Evolutionary conservation across 2,329 filamentous ascomycete genomes (phyloP), one percentile per base, ranked within the genome.

Genomic region (Aureobasidium subglaciale): DNA sequence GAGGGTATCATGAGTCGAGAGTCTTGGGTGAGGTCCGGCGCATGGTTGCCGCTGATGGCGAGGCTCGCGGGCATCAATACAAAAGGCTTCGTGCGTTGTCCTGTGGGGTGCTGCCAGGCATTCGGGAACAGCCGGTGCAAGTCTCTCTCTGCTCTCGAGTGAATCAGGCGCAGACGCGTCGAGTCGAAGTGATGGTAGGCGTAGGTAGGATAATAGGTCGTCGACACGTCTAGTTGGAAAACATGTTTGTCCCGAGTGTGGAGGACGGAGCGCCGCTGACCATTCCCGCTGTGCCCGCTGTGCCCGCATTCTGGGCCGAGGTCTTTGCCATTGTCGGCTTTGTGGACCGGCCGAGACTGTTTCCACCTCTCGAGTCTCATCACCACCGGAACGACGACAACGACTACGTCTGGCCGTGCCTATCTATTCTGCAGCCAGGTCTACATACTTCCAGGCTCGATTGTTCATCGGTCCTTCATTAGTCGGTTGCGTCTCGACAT

Each of bases 1-100:
- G 58, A 67, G 58, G 27, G 55, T 61, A 60, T 61, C 73, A 71
- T 25, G 74, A 70, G 56, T 76, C 71, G 63, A 78, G 68, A 63
- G 77, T 72, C 35, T 16, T 27, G 52, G 30, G 54, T 43, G 52
- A 53, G 55, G 22, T 61, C 18, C 40, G 61, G 59, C 59, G 63
- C 69, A 71, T 72, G 63, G 67, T 65, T 59, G 59, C 62, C 56
- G 50, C 42, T 54, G 32, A 50, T 59, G 38, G 66, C 62, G 61
- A 66, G 61, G 64, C 64, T 63, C 65, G 65, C 62, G 60, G 70
- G 67, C 70, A 73, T 72, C 63, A 68, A 66, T 57, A 6, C 37
- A 45, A 45, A 32, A 45, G n/a, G 18, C 18, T n/a, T 34, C 35
- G 20, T 50, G 18, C 46, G 38, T 50, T 32, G 48, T 32, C 24